Base-by-base conservation (phyloP, 2,329 filamentous ascomycete genomes). In the Diaporthe citriasiana region DNA sequence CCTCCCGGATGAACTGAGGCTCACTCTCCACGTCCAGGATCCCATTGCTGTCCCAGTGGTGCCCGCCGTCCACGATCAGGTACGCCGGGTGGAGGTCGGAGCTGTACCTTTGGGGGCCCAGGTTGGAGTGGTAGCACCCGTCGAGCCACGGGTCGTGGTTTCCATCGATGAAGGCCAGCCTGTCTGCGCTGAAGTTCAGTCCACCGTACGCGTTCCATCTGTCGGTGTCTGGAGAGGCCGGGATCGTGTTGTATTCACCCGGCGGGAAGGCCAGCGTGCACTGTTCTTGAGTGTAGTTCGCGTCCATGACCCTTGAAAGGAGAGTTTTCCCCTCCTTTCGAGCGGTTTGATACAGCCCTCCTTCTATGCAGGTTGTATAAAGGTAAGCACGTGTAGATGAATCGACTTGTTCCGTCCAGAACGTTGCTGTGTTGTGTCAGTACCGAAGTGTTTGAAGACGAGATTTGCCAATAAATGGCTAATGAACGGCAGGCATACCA, bases 221-320 rank as follows among this genome's bases (percentile, higher is more conserved):
- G 4, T 79, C 78, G 4, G 87, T 76, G 70, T 87, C 82, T 0
- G 87, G 87, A 0, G 80, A 82, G 0, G 82, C 51, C 0, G 87
- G 85, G 30, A 89, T 84, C 40, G 77, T 76, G 76, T 87, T 88
- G 79, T 85, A 82, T 35, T 82, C 70, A 0, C 87, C 87, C 1
- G 81, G 74, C 0, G 87, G 85, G 76, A 89, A 89, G 1, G 87
- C 86, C 87, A 87, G 87, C n/a, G 77, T 83, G 76, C 88, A 89
- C 87, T 87, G 89, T 78, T 89, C 85, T 76, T 88, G 87, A 50
- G 87, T 89, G 78, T 89, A 89, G 53, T 83, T 80, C 12, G 82
- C 82, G 63, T 87, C 82, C 6, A 89, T 76, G 0, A 86, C 85
- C 8, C 86, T 83, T 1, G 86, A 87, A 25, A 89, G 80, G 3